Conservation (phyloP, 768 basidiomycete species). For the Tulasnella calospora region DNA sequence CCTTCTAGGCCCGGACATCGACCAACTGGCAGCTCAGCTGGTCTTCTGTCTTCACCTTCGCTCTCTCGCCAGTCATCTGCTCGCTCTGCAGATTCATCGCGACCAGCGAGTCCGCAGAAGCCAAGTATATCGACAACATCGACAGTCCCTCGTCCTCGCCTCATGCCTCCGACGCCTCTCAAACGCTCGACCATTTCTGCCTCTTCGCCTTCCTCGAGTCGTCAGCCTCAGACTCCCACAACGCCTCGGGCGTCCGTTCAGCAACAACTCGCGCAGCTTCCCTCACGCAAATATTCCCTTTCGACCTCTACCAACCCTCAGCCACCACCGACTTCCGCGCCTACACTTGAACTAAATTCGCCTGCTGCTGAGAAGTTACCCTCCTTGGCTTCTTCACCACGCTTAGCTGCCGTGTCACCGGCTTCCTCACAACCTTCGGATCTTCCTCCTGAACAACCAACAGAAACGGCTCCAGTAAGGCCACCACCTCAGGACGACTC, state of each 20-base stretch:
- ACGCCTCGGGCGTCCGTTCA: slow-evolving; percentile 38
- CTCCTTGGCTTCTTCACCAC: slow-evolving; percentile 5
- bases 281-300: slow-evolving; percentile 10
- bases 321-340: background rate
- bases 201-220: background rate
- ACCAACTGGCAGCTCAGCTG: slow-evolving; percentile 5
- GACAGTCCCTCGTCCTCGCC: slow-evolving; percentile 30
- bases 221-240: slow-evolving; percentile 29
- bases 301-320: background rate
- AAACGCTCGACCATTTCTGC: slow-evolving; percentile 45
- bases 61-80: slow-evolving; percentile 27
- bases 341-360: slow-evolving; percentile 13
- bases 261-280: slow-evolving; percentile 35
- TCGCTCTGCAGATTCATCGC: slow-evolving; percentile 47
- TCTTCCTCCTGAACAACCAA: background rate
- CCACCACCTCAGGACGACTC: slow-evolving; percentile 42
- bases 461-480: background rate
- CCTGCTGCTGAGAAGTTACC: slow-evolving; percentile 6
- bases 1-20: slow-evolving; percentile 24
- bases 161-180: slow-evolving; percentile 55
- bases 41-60: slow-evolving; percentile 20
- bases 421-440: background rate
- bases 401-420: background rate
- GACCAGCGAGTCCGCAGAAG: slow-evolving; percentile 47
- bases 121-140: slow-evolving; percentile 28